phyloP scores from a whole-genome alignment of 2,329 filamentous ascomycete genomes.

The Pseudogymnoascus sp. region DNA sequence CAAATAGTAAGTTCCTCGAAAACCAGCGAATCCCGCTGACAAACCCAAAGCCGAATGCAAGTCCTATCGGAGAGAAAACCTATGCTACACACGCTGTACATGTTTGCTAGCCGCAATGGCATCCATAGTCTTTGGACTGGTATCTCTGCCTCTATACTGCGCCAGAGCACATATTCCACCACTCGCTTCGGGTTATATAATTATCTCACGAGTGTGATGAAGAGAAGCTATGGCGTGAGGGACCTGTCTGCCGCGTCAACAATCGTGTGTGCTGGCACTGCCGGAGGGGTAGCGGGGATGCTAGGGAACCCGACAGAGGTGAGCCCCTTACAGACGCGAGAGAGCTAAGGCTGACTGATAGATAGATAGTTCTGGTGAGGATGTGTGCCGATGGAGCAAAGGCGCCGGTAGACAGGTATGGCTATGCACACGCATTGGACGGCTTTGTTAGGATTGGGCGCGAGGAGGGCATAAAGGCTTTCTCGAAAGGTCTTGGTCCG shows the following conservation, averaged over 20 bases:
- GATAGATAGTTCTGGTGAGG: slow-evolving; percentile 34
- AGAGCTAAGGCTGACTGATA: neutral
- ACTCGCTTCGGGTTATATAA: slow-evolving; percentile 38
- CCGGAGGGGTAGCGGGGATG: slow-evolving; percentile 37
- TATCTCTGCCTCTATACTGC: slow-evolving; percentile 37
- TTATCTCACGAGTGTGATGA: slow-evolving; percentile 28
- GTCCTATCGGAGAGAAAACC: slow-evolving; percentile 35
- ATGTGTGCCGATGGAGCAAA: slow-evolving; percentile 42
- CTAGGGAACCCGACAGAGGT: slow-evolving; percentile 40
- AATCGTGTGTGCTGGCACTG: slow-evolving; percentile 34
- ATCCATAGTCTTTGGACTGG: slow-evolving; percentile 38
- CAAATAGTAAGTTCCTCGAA: slow-evolving; percentile 4
- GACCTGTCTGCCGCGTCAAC: slow-evolving; percentile 30
- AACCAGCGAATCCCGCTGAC: neutral
- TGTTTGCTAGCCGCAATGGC: slow-evolving; percentile 36
- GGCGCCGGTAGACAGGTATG: slow-evolving; percentile 29
- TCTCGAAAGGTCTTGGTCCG: slow-evolving; percentile 33
- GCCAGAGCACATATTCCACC: slow-evolving; percentile 40
- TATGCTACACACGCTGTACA: slow-evolving; percentile 34
- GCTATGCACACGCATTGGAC: slow-evolving; percentile 33
- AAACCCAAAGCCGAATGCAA: slow-evolving; percentile 35
- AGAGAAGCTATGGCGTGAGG: slow-evolving; percentile 23
- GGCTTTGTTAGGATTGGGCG: slow-evolving; percentile 29
- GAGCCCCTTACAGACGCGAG: neutral
- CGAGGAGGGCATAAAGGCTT: slow-evolving; percentile 35